A percentile compares a stretch with the other conserved stretches of the same genome.
phyloP scores from a whole-genome alignment of 106 monocot species.

The Dendrobium officinale region DNA sequence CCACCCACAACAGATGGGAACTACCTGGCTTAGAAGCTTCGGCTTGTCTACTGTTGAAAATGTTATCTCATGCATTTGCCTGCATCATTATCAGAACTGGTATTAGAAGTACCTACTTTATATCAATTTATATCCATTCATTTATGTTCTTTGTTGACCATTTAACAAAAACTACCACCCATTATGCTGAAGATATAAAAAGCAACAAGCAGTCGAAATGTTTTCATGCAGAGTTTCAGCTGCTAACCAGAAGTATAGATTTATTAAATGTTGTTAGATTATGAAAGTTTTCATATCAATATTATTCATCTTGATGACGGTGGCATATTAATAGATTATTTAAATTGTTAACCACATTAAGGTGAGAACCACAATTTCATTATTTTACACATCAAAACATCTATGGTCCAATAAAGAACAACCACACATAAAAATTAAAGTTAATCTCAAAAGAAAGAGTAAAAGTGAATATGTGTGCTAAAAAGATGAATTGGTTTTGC shows the following conservation, averaged over 20 bases:
- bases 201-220: not conserved
- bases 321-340: not conserved
- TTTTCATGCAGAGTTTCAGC: not conserved
- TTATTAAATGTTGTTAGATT: not conserved
- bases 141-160: not conserved
- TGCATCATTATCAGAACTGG: conserved; percentile 12
- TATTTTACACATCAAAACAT: not conserved
- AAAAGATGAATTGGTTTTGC: not conserved
- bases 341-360: not conserved
- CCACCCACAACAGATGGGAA: not conserved
- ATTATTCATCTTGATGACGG: not conserved
- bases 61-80: conserved; percentile 68
- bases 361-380: not conserved
- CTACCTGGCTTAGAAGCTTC: conserved; percentile 69
- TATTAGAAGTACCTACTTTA: not conserved
- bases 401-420: not conserved
- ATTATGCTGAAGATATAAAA: not conserved
- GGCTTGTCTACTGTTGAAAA: conserved; percentile 65
- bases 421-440: not conserved
- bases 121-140: not conserved
- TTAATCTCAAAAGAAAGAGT: not conserved
- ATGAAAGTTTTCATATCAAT: not conserved
- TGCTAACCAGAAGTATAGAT: not conserved
- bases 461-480: not conserved
- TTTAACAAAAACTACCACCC: not conserved